These are phyloP conservation scores for Hymenoscyphus linearis DNA, from an alignment of 2,329 filamentous ascomycete species.

Conservation along the genomic window DNA sequence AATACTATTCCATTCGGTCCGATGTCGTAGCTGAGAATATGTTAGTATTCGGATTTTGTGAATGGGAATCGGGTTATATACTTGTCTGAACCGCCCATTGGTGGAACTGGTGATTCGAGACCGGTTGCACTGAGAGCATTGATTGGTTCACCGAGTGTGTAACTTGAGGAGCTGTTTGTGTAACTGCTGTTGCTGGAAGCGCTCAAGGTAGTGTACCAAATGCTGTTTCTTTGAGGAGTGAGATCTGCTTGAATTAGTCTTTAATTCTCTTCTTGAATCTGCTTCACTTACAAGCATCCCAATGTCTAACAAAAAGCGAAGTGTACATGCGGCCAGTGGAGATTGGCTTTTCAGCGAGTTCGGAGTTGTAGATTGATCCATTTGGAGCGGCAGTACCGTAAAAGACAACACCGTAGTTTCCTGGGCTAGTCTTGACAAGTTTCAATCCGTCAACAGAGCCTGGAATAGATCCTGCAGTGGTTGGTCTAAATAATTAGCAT, in stretches of 20 bases:
- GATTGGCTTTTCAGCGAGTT: constrained; percentile 14
- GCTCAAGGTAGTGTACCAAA: constrained; percentile 25
- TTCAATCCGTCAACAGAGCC: constrained; percentile 24
- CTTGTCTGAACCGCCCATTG: constrained; percentile 19
- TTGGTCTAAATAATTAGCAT: constrained; percentile 15
- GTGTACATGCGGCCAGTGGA: constrained; percentile 22
- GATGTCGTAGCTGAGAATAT: constrained; percentile 18
- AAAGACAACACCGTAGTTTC: constrained; percentile 18
- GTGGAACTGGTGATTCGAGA: constrained; percentile 23
- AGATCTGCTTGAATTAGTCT: constrained; percentile 10
- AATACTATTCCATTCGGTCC: constrained; percentile 18
- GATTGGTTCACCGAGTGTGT: constrained; percentile 22
- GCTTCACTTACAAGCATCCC: constrained; percentile 21
- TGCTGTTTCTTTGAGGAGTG: constrained; percentile 20
- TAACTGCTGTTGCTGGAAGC: constrained; percentile 10
- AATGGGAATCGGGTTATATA: constrained; percentile 2
- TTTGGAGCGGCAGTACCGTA: constrained; percentile 20
- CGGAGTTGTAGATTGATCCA: constrained; percentile 22
- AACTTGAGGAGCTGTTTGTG: constrained; percentile 6
- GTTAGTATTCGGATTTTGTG: constrained; percentile 3
- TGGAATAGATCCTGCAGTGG: constrained; percentile 20
- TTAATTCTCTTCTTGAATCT: not conserved
- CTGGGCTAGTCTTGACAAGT: constrained; percentile 13
- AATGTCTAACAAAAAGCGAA: constrained; percentile 23
- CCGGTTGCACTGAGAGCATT: constrained; percentile 25